Evolutionary conservation across 805 yeast genomes (phyloP).

Genomic region (Saccharomyces jurei): DNA sequence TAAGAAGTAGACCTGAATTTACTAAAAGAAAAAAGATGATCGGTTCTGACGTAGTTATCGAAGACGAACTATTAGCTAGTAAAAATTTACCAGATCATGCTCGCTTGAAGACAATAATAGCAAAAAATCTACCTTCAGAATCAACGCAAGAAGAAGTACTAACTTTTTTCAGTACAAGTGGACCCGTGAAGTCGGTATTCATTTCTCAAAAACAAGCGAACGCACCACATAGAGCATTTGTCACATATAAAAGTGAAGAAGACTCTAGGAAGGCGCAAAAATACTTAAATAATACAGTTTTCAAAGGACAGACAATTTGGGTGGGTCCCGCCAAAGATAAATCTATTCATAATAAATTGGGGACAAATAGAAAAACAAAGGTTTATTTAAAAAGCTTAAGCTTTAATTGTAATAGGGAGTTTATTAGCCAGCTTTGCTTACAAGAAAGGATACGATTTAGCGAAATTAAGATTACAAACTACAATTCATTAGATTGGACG

Average conservation of each 20-base stretch:
- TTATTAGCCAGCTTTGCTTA: slow-evolving; percentile 19
- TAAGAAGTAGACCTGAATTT: slow-evolving; percentile 29
- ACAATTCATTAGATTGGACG: slow-evolving; percentile 9
- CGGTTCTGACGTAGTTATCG: slow-evolving; percentile 21
- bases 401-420: slow-evolving; percentile 22
- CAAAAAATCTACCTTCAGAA: slow-evolving; percentile 29
- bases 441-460: slow-evolving; percentile 20
- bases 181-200: slow-evolving; percentile 31
- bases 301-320: slow-evolving; percentile 21
- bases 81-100: neutral
- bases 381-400: slow-evolving; percentile 23
- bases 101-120: slow-evolving; percentile 10
- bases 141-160: slow-evolving; percentile 26
- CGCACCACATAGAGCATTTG: slow-evolving; percentile 33
- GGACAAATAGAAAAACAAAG: slow-evolving; percentile 8
- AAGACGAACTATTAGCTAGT: slow-evolving; percentile 15
- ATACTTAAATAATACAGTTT: slow-evolving; percentile 22
- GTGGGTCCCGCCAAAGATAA: slow-evolving; percentile 19
- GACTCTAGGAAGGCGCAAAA: slow-evolving; percentile 33
- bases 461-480: slow-evolving; percentile 3
- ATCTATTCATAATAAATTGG: neutral
- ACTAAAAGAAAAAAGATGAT: slow-evolving; percentile 20
- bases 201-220: slow-evolving; percentile 22
- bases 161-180: slow-evolving; percentile 24
- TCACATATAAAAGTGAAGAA: slow-evolving; percentile 34